These are phyloP conservation scores for Pochonia chlamydosporia DNA, from an alignment of 2,329 filamentous ascomycete genomes.

Conservation along the genomic window DNA sequence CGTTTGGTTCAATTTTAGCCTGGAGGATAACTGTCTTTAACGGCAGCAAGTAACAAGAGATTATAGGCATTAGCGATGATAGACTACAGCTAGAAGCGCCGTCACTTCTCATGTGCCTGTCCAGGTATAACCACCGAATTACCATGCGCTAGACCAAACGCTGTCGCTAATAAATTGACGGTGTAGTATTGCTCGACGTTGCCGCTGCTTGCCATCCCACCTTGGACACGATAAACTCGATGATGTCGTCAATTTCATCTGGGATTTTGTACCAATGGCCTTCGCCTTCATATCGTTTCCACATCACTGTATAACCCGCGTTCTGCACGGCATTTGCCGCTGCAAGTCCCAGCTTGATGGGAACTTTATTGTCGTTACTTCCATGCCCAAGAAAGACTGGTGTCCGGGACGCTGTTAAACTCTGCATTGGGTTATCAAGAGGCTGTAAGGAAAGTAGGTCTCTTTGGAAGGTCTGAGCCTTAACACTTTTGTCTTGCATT, in stretches of 20 bases:
- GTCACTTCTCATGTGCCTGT: too few species aligned
- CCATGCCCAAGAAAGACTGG: conserved; percentile 41
- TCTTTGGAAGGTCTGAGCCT: conserved; percentile 23
- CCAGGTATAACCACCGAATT: too few species aligned
- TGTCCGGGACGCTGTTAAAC: conserved; percentile 15
- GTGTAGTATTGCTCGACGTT: too few species aligned
- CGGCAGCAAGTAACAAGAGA: too few species aligned
- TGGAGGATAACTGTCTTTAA: too few species aligned
- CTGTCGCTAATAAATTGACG: too few species aligned
- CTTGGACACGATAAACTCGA: conserved; percentile 30
- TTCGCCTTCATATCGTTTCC: conserved; percentile 27
- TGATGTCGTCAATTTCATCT: conserved; percentile 37
- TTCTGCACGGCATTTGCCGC: conserved; percentile 19
- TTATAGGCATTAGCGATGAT: too few species aligned
- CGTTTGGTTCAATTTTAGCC: too few species aligned
- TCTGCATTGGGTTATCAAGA: conserved; percentile 9
- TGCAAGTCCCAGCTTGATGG: conserved; percentile 22
- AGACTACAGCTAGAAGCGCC: too few species aligned
- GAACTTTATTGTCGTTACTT: conserved; percentile 31
- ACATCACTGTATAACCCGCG: conserved; percentile 23
- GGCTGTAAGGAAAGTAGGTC: conserved; percentile 22
- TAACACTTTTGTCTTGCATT: conserved; percentile 12
- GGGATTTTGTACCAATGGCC: conserved; percentile 45
- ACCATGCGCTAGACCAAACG: too few species aligned
- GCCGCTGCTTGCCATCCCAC: too few species aligned